Evolutionary conservation across 2,329 filamentous ascomycete genomes (phyloP).

Genomic region (Aspergillus fijiensis): DNA sequence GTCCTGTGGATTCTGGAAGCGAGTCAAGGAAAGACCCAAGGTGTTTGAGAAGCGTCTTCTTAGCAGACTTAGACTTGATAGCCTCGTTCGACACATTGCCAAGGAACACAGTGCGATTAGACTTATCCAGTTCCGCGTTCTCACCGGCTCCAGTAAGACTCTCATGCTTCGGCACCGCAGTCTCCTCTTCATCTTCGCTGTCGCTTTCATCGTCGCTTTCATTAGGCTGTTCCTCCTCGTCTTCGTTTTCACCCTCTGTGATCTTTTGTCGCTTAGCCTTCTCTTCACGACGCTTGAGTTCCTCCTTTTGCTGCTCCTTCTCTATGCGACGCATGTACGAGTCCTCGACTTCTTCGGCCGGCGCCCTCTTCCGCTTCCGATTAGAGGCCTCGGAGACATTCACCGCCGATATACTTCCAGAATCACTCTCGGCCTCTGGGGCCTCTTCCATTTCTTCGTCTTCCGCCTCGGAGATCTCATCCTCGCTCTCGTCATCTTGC

Average conservation of each 20-base stretch:
- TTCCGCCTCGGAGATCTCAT: slow-evolving; percentile 30
- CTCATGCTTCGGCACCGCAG: slow-evolving; percentile 41
- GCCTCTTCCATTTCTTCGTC: slow-evolving; percentile 45
- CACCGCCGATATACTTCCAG: slow-evolving; percentile 48
- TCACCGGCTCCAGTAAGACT: slow-evolving; percentile 36
- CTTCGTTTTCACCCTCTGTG: slow-evolving; percentile 57
- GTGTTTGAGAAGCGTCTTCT: slow-evolving; percentile 74
- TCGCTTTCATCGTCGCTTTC: slow-evolving; percentile 34
- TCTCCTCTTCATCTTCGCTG: slow-evolving; percentile 31
- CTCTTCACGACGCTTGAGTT: slow-evolving; percentile 30
- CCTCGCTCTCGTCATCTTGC: slow-evolving; percentile 28
- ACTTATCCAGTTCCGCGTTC: slow-evolving; percentile 71
- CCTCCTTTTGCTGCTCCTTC: slow-evolving; percentile 43
- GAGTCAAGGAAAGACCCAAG: slow-evolving; percentile 70
- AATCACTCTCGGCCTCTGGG: slow-evolving; percentile 46
- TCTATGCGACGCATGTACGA: slow-evolving; percentile 46
- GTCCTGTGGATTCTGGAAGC: slow-evolving; percentile 49
- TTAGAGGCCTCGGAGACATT: slow-evolving; percentile 23
- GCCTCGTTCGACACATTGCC: slow-evolving; percentile 84
- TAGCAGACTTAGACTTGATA: slow-evolving; percentile 77
- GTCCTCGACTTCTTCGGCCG: slow-evolving; percentile 47
- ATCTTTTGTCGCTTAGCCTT: slow-evolving; percentile 41
- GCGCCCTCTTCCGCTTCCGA: slow-evolving; percentile 56
- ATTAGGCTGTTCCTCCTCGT: slow-evolving; percentile 25
- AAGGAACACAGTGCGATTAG: slow-evolving; percentile 85